These are phyloP conservation scores for Brettanomyces anomalus DNA, from an alignment of 805 yeast genomes.

Conservation along the genomic window DNA sequence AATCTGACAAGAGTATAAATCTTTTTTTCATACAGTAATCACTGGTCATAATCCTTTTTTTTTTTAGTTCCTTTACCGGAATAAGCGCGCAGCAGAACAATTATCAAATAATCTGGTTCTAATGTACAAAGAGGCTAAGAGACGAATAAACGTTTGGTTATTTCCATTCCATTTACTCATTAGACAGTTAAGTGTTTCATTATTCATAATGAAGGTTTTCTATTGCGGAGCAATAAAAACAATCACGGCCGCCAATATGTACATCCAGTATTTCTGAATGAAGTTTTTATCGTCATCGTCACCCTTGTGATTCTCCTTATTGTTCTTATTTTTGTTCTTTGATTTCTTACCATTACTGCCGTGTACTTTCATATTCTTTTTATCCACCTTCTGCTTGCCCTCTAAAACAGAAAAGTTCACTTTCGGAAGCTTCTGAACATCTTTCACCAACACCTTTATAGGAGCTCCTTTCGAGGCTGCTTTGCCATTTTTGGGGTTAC, in stretches of 20 bases:
- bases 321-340: background rate
- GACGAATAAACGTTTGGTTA: too few relatives aligned
- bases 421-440: constrained; percentile 4
- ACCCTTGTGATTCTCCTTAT: constrained; percentile 3
- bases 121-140: background rate
- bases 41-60: too few relatives aligned
- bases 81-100: background rate
- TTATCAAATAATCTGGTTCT: background rate
- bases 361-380: background rate
- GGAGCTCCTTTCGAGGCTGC: background rate
- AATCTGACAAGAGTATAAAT: too few relatives aligned
- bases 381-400: background rate
- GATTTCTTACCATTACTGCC: too few relatives aligned
- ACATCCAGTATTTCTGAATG: constrained; percentile 56
- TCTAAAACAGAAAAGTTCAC: constrained; percentile 5
- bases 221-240: constrained; percentile 21
- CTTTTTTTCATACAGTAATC: too few relatives aligned
- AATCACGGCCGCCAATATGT: constrained; percentile 42
- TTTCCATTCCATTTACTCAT: too few relatives aligned
- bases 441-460: constrained; percentile 5
- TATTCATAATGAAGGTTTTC: too few relatives aligned
- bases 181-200: too few relatives aligned
- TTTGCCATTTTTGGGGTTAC: background rate
- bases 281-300: constrained; percentile 30
- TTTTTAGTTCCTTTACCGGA: background rate